phyloP scores from a whole-genome alignment of 2,329 filamentous ascomycete species.

The Fusarium robinianum region DNA sequence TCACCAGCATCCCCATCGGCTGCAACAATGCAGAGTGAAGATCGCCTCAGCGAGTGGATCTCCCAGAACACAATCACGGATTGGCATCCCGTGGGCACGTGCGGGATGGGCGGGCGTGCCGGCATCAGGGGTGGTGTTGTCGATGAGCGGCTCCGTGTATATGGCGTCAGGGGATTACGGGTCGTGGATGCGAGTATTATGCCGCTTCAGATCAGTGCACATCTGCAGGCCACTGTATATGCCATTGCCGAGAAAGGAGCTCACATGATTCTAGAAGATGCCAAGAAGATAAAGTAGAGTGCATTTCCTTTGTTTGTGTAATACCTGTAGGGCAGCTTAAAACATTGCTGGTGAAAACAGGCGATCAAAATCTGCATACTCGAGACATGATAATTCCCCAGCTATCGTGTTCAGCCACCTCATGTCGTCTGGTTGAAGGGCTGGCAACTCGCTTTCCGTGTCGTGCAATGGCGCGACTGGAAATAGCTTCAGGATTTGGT shows the following conservation, averaged over 20 bases:
- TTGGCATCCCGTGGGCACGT: constrained; percentile 48
- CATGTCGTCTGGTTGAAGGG: constrained; percentile 29
- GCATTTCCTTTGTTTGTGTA: no score
- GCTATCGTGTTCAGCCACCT: constrained; percentile 48
- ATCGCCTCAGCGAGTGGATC: constrained; percentile 34
- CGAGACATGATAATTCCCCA: constrained; percentile 49
- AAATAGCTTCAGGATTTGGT: constrained; percentile 44
- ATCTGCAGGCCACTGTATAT: constrained; percentile 43
- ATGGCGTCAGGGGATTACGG: constrained; percentile 37
- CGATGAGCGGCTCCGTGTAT: constrained; percentile 37
- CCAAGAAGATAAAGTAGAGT: not conserved
- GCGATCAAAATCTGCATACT: constrained; percentile 50
- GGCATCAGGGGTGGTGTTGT: constrained; percentile 41
- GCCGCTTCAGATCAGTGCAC: constrained; percentile 37
- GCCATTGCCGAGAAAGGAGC: constrained; percentile 43
- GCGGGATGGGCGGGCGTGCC: constrained; percentile 39
- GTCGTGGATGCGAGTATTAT: constrained; percentile 40
- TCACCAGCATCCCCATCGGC: constrained; percentile 32
- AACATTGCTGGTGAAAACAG: not conserved
- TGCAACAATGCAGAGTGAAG: constrained; percentile 19
- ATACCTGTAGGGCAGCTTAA: no score
- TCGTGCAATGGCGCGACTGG: constrained; percentile 30
- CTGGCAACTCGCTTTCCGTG: not conserved
- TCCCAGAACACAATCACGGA: constrained; percentile 38
- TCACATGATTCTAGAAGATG: constrained; percentile 33